These are phyloP conservation scores for Hypoxylon perforatum DNA, from an alignment of 495 filamentous ascomycete genomes.

Conservation along the genomic window DNA sequence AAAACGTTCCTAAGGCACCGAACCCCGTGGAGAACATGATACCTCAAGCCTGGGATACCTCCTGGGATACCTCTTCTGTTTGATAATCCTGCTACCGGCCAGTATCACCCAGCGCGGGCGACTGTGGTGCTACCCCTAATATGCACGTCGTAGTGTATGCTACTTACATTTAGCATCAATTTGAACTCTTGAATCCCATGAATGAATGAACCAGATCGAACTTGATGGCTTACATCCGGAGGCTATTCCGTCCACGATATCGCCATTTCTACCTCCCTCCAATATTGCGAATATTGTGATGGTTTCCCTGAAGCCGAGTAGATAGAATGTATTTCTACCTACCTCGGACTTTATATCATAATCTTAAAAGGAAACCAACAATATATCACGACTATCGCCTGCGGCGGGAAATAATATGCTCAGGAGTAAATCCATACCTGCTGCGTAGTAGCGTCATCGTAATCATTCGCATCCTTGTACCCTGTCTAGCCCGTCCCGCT, in stretches of 20 bases:
- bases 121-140: neutral
- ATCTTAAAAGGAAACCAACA: slow-evolving; percentile 2
- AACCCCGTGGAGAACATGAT: slow-evolving; percentile 1
- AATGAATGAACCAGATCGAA: neutral
- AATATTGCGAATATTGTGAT: too few relatives aligned
- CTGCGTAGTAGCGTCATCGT: slow-evolving; percentile 34
- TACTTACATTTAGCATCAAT: neutral
- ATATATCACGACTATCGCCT: slow-evolving; percentile 31
- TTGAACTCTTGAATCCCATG: neutral
- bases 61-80: neutral
- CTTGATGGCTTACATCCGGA: neutral
- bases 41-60: neutral
- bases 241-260: too few relatives aligned
- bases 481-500: slow-evolving; percentile 33
- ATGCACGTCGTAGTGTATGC: neutral
- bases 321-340: too few relatives aligned
- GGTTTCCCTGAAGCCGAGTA: too few relatives aligned
- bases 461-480: slow-evolving; percentile 29
- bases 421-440: slow-evolving; percentile 7
- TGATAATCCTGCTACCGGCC: neutral
- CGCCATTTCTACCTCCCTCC: too few relatives aligned
- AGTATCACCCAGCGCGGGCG: neutral
- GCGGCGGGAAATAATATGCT: slow-evolving; percentile 35
- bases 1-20: neutral
- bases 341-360: slow-evolving; percentile 11